Base-by-base conservation (phyloP, 352 stramenopile genomes). In the Phytophthora nicotianae region DNA sequence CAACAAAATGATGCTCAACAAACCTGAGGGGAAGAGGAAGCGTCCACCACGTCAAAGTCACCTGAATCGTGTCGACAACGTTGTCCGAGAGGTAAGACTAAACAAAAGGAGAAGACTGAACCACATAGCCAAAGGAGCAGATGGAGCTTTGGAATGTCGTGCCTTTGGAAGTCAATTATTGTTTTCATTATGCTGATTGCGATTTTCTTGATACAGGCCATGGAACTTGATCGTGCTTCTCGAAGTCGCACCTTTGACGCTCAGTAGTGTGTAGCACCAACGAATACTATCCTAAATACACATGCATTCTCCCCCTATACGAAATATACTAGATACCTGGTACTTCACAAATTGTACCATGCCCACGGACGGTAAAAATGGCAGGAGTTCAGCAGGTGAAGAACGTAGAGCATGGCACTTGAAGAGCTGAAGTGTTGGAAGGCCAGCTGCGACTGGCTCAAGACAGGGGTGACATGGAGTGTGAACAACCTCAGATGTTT, bases 171-270 rank as follows among this genome's bases (percentile, higher is more conserved):
- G n/a, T n/a, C n/a, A 5, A n/a, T 16, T 10, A 7, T 52, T n/a
- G 17, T 19, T 41, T 58, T 54, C 47, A 19, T 60, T 62, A 50
- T 65, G 23, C 48, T 66, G 23, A 54, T 58, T 49, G 57, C 41
- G 50, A 19, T 60, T 21, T 16, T 20, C 37, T 40, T 16, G 19
- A 50, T 23, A 17, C 47, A 88, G 77, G 82, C 79, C 7, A 81
- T 91, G 79, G 82, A 88, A 45, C 76, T 91, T n/a, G 79, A 89
- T 48, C 82, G 82, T 10, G 65, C 71, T 46, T 85, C 80, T 40
- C 73, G 75, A 46, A 59, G 74, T 29, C 65, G 74, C 26, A 52
- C 55, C 11, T 69, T 73, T 32, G 70, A 86, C 14, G 43, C 72
- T 24, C 55, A 65, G 32, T 60, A 66, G 47, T 53, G 57, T 57